Base-by-base conservation (phyloP, 164 flowering plant species). In the Litsea cubeba region DNA sequence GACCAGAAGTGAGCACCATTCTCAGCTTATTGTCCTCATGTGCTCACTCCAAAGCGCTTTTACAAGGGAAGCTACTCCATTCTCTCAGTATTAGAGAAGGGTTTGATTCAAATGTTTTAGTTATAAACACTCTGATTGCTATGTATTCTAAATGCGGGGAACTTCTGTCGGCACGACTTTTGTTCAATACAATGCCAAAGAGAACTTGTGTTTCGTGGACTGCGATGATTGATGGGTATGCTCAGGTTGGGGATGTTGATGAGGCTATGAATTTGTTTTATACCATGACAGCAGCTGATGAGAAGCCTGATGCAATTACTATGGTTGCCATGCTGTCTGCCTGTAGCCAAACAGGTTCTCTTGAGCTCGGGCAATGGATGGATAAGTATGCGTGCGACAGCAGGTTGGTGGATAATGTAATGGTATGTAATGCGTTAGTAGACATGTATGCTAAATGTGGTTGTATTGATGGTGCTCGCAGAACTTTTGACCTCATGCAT, bases 361-460 rank as follows among this genome's bases (percentile, higher is more conserved):
- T 88, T 64, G 91, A 87, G 63, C 73, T 81, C 35, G 35, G 35
- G 35, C 35, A 30, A 30, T 30, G 35, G 35, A 30, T 30, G 35
- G 35, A 30, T 30, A 30, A 30, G 35, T 30, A 30, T 30, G 35
- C 35, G 1, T 30, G 35, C 5, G 35, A 30, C 35, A 30, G 35
- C 35, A 30, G 35, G 35, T 30, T 30, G 35, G 35, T 30, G 35
- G 35, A 30, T 30, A 30, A 30, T 76, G 68, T 81, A 1, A 76
- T 86, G 65, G 76, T 91, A 11, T 83, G 79, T 63, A 91, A 88
- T 82, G 90, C 93, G 24, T 72, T 89, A 64, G 65, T 89, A 46
- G 93, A 89, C 75, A 88, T 90, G 90, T 89, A 89, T 80, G 82
- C 83, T 20, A 91, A 91, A 80, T 91, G 90, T 77, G 93, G 91